These are phyloP conservation scores for Candida ortonii DNA, from an alignment of 805 yeast genomes.

Conservation along the genomic window DNA sequence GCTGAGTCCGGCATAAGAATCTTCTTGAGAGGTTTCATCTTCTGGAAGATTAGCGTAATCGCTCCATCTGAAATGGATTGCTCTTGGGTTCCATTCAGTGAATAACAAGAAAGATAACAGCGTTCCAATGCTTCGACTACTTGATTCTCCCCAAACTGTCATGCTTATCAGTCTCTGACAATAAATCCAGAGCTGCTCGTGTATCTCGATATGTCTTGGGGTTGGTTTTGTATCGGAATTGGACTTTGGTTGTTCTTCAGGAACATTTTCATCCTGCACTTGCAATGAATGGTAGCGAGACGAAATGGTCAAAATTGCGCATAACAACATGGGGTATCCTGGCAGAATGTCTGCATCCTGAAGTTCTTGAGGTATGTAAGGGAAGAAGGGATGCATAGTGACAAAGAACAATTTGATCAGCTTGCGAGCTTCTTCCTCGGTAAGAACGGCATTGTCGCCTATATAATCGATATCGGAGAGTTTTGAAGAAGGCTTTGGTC, in stretches of 20 bases:
- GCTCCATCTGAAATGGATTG: conserved; percentile 83
- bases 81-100: conserved; percentile 95
- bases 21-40: conserved; percentile 36
- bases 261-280: conserved; percentile 29
- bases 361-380: conserved; percentile 74
- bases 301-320: conserved; percentile 78
- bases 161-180: conserved; percentile 79
- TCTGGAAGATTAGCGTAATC: conserved; percentile 74
- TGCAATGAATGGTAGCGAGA: conserved; percentile 69
- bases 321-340: conserved; percentile 75
- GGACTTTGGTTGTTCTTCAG: not conserved
- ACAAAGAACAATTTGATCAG: conserved; percentile 62
- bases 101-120: conserved; percentile 78
- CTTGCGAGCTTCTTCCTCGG: conserved; percentile 58
- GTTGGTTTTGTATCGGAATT: conserved; percentile 3
- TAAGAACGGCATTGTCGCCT: conserved; percentile 48
- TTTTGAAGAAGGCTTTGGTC: conserved; percentile 46
- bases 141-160: conserved; percentile 93
- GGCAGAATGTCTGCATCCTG: conserved; percentile 65
- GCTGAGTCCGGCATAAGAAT: conserved; percentile 67
- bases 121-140: conserved; percentile 83
- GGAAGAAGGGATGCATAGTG: conserved; percentile 87
- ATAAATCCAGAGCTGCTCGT: conserved; percentile 78
- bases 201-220: conserved; percentile 57
- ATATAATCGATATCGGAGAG: conserved; percentile 65